Base-by-base conservation (phyloP, 2,329 filamentous ascomycete genomes). In the Fusarium kyushuense region DNA sequence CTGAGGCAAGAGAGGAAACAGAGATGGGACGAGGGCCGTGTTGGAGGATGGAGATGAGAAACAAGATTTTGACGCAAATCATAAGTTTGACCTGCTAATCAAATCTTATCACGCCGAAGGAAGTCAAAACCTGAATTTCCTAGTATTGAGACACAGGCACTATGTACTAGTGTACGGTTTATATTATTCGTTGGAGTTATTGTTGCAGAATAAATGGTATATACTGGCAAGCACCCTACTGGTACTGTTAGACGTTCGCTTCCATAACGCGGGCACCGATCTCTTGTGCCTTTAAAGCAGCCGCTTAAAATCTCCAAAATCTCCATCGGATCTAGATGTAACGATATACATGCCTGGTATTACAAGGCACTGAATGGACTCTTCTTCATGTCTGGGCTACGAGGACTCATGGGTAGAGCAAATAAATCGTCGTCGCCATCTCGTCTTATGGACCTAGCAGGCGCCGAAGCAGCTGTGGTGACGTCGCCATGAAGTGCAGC, bases 11-110 rank as follows among this genome's bases (percentile, higher is more conserved):
- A 98, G 82, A 87, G 93, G 70, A 97, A 94, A 79, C 92, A 94
- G 74, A 86, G 96, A 72, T 98, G 96, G 96, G 96, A 98, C 77
- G 95, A 98, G 80, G 94, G 95, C 25, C 86, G 95, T 70, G 95
- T 98, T 33, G 95, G 95, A 13, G 96, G 96, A 1, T 98, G 96
- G 96, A 87, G 95, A 75, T 95, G 27, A 55, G 19, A 19, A 38
- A 19, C 16, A 14, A 33, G 30, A 53, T 16, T 27, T 45, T 38
- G 42, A 46, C 46, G 40, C 27, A 32, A 30, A 45, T 11, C 27
- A 23, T 23, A 38, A n/a, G 5, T 23, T 49, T 25, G 10, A 13
- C 13, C n/a, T 38, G 32, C 33, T 17, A 11, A 27, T 12, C 6
- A 45, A 30, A 19, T 17, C 23, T 30, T 14, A n/a, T 32, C 25